These are phyloP conservation scores for Pyropia haitanensis DNA, from an alignment of 23 red algal genomes.

Conservation along the genomic window DNA sequence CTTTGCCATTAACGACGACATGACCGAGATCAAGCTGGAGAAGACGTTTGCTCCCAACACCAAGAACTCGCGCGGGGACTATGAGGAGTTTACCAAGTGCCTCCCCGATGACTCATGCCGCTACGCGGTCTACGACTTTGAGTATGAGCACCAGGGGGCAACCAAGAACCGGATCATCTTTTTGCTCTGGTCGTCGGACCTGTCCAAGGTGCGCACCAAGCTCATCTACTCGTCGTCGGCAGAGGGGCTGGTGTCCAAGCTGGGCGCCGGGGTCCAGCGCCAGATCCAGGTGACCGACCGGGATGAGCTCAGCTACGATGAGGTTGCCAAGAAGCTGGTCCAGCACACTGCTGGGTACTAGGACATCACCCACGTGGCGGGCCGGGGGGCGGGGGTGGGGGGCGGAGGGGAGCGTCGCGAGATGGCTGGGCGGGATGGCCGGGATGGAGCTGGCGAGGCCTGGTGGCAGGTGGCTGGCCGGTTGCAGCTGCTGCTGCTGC, in stretches of 20 bases:
- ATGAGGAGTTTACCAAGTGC: constrained; percentile 26
- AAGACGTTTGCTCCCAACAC: constrained; percentile 7
- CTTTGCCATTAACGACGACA: constrained; percentile 18
- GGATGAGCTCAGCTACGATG: constrained; percentile 20
- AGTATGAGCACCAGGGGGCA: constrained; percentile 21
- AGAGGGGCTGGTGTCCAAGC: constrained; percentile 11
- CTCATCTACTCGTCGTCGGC: constrained; percentile 37
- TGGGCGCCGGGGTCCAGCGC: constrained; percentile 29
- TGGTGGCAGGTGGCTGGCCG: too few species aligned
- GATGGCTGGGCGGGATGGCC: too few species aligned
- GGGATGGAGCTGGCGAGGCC: too few species aligned
- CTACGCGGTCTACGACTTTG: constrained; percentile 44
- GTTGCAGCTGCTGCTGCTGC: too few species aligned
- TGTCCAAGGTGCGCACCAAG: constrained; percentile 29
- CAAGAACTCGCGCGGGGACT: constrained; percentile 30
- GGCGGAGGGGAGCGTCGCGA: too few species aligned
- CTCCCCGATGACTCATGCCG: constrained; percentile 32
- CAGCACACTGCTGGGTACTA: neutral
- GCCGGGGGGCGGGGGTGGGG: too few species aligned
- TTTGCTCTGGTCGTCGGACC: constrained; percentile 34
- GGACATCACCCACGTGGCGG: neutral
- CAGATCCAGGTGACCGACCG: constrained; percentile 45
- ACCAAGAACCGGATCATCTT: constrained; percentile 43
- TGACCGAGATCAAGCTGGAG: constrained; percentile 27
- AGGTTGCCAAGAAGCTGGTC: constrained; percentile 16